These are phyloP conservation scores for Dendrocalamus sinicus DNA, from an alignment of 176 grass and related monocot species.

Conservation along the genomic window DNA sequence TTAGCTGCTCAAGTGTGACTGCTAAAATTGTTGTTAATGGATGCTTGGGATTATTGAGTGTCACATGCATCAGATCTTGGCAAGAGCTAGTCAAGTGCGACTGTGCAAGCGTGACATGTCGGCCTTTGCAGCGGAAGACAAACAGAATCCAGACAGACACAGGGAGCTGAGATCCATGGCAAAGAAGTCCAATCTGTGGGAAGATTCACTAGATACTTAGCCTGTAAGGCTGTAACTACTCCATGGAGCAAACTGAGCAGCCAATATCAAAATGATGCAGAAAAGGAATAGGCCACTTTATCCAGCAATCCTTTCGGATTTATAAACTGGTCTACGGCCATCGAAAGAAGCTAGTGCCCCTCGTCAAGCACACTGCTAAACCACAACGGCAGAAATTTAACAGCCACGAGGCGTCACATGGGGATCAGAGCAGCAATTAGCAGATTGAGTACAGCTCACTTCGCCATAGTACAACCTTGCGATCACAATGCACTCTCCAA, in stretches of 20 bases:
- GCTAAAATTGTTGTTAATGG: background rate
- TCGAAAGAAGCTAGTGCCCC: conserved; percentile 35
- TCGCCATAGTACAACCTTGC: conserved; percentile 17
- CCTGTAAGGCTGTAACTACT: conserved; percentile 43
- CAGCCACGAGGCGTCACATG: conserved; percentile 45
- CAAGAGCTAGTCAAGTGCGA: no score
- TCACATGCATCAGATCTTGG: no score
- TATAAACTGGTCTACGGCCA: conserved; percentile 28
- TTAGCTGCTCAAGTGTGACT: background rate
- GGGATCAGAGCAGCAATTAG: conserved; percentile 34
- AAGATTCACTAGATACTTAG: background rate
- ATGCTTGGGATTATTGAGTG: background rate
- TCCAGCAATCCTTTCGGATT: background rate
- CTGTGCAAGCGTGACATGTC: no score
- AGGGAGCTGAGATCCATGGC: background rate
- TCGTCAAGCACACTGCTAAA: background rate
- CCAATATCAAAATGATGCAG: conserved; percentile 8
- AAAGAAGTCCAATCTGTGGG: background rate
- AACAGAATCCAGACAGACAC: no score
- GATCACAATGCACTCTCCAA: background rate
- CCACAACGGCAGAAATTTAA: background rate
- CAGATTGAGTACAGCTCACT: conserved; percentile 23
- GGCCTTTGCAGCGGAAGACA: no score
- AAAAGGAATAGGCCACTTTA: conserved; percentile 3
- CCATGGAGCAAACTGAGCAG: background rate